Percentiles rank a stretch among this genome's conserved stretches.
These are phyloP conservation scores for Tuber umbilicatum DNA, from an alignment of 495 filamentous ascomycete genomes.

Conservation along the genomic window DNA sequence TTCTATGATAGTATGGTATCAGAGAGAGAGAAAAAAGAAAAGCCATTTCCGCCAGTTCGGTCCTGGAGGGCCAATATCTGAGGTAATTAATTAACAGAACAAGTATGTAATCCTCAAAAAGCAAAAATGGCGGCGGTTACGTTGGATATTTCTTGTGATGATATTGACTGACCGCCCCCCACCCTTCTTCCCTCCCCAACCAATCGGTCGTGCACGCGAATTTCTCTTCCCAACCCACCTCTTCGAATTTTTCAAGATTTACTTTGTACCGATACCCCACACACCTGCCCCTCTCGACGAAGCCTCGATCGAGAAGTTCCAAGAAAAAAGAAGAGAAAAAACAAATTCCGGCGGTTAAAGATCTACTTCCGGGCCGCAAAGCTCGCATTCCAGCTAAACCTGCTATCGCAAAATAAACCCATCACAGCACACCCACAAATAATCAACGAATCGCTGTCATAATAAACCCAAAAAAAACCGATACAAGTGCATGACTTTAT, in stretches of 20 bases:
- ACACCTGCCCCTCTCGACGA: neutral
- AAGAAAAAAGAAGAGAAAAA: neutral
- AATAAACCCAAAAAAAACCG: neutral
- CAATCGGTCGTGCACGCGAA: neutral
- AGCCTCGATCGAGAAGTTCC: neutral
- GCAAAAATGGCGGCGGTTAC: neutral
- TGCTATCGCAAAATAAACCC: neutral
- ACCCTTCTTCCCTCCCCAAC: neutral
- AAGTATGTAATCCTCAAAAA: neutral
- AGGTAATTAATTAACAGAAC: neutral
- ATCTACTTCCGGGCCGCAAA: neutral
- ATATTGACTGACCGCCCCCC: neutral
- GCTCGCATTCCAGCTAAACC: neutral
- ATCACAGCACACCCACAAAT: neutral
- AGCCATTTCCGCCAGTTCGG: neutral
- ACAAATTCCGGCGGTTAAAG: neutral
- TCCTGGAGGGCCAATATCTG: neutral
- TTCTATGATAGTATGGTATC: neutral
- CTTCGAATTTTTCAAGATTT: neutral
- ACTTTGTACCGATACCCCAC: neutral
- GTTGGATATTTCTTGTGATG: neutral
- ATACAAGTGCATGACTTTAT: neutral
- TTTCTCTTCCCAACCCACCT: neutral
- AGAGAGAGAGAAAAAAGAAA: neutral
- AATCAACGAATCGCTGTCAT: neutral